Percentiles rank a stretch among this genome's conserved stretches.
Evolutionary conservation across 2,329 filamentous ascomycete genomes (phyloP).

Genomic region (Madurella fahalii): DNA sequence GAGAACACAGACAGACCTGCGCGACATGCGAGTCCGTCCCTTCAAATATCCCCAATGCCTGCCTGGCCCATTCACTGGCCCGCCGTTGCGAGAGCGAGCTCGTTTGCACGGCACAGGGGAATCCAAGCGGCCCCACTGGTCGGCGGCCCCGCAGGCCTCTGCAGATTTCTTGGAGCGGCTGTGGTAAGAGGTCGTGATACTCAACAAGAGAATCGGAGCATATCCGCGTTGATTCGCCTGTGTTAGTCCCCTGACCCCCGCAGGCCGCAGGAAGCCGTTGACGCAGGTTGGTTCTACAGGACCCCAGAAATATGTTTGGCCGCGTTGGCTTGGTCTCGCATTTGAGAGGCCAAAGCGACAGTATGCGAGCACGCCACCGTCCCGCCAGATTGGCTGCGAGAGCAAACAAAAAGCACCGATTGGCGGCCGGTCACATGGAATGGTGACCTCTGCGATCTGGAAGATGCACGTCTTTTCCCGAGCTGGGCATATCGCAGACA

Average conservation of each 20-base stretch:
- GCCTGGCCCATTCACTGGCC: neutral
- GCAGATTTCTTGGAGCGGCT: constrained; percentile 1
- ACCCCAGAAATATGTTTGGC: neutral
- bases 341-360: neutral
- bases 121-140: neutral
- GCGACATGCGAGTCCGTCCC: neutral
- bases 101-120: neutral
- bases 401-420: constrained; percentile 13
- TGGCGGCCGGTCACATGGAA: constrained; percentile 16
- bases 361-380: neutral
- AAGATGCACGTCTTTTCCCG: neutral
- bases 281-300: neutral
- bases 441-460: constrained; percentile 8
- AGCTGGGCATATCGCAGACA: neutral
- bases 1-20: too few relatives aligned
- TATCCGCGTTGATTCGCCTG: constrained; percentile 8
- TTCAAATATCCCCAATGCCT: constrained; percentile 10
- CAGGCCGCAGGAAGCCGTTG: constrained; percentile 10
- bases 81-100: neutral
- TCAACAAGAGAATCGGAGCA: constrained; percentile 1
- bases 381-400: neutral
- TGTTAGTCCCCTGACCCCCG: constrained; percentile 1
- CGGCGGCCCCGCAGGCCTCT: constrained; percentile 11
- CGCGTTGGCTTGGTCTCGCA: too few relatives aligned
- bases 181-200: constrained; percentile 8